phyloP scores from a whole-genome alignment of 805 yeast genomes.

The Metschnikowia similis region DNA sequence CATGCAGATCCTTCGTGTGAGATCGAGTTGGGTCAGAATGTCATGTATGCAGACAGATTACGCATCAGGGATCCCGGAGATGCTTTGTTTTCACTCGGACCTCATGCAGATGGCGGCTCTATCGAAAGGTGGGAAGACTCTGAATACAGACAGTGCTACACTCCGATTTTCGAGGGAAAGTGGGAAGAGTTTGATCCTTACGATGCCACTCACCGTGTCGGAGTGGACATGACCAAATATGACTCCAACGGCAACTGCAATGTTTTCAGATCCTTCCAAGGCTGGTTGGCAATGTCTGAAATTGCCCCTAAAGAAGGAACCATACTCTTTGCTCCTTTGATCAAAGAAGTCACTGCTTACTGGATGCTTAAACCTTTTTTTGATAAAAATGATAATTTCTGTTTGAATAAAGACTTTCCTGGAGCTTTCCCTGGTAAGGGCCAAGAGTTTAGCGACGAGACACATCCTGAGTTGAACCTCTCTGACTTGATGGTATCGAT shows the following conservation, averaged over 20 bases:
- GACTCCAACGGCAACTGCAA: constrained; percentile 24
- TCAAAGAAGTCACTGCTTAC: constrained; percentile 37
- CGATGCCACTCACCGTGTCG: constrained; percentile 29
- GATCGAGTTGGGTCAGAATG: constrained; percentile 27
- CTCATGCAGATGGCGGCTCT: constrained; percentile 42
- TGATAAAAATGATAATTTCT: constrained; percentile 26
- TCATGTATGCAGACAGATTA: constrained; percentile 41
- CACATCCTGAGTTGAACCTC: constrained; percentile 35
- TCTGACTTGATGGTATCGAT: constrained; percentile 27
- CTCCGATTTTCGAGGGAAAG: constrained; percentile 31
- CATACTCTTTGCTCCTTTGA: constrained; percentile 31
- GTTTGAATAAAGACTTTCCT: constrained; percentile 33
- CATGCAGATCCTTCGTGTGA: constrained; percentile 21
- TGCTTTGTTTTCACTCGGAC: constrained; percentile 25
- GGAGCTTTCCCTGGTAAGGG: constrained; percentile 37
- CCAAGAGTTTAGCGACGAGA: constrained; percentile 23
- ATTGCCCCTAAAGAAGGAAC: constrained; percentile 39
- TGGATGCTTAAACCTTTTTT: constrained; percentile 39
- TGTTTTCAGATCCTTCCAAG: constrained; percentile 40
- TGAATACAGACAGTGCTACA: constrained; percentile 33
- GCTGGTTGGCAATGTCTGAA: constrained; percentile 39
- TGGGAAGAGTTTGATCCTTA: constrained; percentile 45
- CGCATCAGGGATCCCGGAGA: constrained; percentile 40
- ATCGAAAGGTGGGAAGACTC: constrained; percentile 45
- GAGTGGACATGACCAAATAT: constrained; percentile 31